A percentile compares a stretch with the other conserved stretches of the same genome.
These are phyloP conservation scores for Chlamydomonas eustigma DNA, from an alignment of 139 green algal genomes.

Conservation along the genomic window DNA sequence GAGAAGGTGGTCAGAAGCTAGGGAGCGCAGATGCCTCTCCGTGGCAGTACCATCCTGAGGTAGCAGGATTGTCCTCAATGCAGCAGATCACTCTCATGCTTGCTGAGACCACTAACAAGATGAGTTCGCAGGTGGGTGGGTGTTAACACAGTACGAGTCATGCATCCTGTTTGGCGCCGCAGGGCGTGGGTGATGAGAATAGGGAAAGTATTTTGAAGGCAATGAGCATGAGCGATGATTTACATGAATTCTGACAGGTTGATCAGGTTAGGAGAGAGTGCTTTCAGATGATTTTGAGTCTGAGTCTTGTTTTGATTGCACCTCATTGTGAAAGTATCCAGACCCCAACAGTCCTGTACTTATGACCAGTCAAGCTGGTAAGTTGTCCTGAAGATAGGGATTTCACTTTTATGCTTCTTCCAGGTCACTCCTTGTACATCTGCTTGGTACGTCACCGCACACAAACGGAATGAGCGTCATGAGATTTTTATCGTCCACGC, in stretches of 20 bases:
- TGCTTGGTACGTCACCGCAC: neutral
- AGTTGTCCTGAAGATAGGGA: neutral
- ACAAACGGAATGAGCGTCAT: neutral
- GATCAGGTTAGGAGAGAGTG: neutral
- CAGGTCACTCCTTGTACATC: neutral
- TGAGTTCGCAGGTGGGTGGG: neutral
- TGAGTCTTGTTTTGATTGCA: no score
- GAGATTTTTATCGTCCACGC: slow-evolving; percentile 4
- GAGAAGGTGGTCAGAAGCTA: slow-evolving; percentile 30
- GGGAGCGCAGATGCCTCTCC: slow-evolving; percentile 30
- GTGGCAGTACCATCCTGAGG: slow-evolving; percentile 41
- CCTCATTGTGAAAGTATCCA: no score
- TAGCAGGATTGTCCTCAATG: slow-evolving; percentile 15
- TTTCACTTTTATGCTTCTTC: neutral
- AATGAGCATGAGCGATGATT: neutral
- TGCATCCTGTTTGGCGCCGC: neutral
- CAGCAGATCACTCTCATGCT: slow-evolving; percentile 15
- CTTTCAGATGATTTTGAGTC: neutral
- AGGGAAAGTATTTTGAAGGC: neutral
- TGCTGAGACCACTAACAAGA: neutral
- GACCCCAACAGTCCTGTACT: no score
- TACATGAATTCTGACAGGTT: neutral
- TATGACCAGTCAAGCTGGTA: neutral
- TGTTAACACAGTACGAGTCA: neutral
- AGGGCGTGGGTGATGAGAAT: neutral